A percentile compares a stretch with the other conserved stretches of the same genome.
Conservation (phyloP, 83 land plant genomes). For the Picea engelmannii region DNA sequence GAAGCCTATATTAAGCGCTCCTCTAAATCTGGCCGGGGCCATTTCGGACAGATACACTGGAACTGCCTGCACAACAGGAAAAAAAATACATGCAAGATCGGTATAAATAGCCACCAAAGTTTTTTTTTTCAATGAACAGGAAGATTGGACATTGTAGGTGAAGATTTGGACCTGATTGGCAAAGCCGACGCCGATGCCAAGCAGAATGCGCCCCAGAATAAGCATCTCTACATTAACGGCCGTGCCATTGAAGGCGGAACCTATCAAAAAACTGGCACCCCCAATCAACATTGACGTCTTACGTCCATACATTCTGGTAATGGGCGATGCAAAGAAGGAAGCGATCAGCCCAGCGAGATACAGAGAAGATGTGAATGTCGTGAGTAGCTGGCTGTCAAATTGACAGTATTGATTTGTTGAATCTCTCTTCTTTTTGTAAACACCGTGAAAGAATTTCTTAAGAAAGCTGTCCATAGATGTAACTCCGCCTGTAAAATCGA, state of each 20-base stretch:
- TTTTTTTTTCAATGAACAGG: no score
- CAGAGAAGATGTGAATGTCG: no score
- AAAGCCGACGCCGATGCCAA: constrained; percentile 44
- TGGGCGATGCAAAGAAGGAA: constrained; percentile 22
- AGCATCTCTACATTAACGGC: constrained; percentile 39
- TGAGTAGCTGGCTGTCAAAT: constrained; percentile 36
- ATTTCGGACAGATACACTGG: constrained; percentile 22
- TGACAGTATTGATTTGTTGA: constrained; percentile 41
- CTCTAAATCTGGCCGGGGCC: constrained; percentile 14
- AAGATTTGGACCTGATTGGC: constrained; percentile 26
- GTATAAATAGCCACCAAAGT: no score
- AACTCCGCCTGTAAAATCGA: constrained; percentile 51
- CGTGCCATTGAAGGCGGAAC: constrained; percentile 34
- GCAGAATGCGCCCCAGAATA: constrained; percentile 38
- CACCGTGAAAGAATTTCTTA: constrained; percentile 44
- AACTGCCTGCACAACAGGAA: constrained; percentile 4
- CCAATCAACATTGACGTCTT: constrained; percentile 35
- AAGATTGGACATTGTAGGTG: no score
- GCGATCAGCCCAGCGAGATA: constrained; percentile 38
- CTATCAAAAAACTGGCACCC: constrained; percentile 20
- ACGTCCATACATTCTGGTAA: constrained; percentile 28
- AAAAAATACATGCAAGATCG: no score
- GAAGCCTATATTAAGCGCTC: constrained; percentile 20
- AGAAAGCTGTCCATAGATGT: constrained; percentile 56
- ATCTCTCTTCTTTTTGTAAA: constrained; percentile 24